phyloP scores from a whole-genome alignment of 345 rosid genomes.

The Acer saccharum region DNA sequence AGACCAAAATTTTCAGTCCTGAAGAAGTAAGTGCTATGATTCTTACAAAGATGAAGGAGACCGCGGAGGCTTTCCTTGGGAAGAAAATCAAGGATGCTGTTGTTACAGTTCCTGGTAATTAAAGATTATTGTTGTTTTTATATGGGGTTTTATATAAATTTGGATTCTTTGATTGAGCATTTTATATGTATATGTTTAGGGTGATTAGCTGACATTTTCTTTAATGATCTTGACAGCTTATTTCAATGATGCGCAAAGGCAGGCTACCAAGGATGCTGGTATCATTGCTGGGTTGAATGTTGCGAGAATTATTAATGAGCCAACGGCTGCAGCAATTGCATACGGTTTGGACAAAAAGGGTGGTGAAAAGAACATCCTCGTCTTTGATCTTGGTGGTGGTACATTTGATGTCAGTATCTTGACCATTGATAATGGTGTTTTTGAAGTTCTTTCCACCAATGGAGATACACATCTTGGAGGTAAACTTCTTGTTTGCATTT shows the following conservation, averaged over 20 bases:
- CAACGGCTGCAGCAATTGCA: conserved; percentile 34
- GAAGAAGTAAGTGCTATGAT: conserved; percentile 37
- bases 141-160: conserved; percentile 1
- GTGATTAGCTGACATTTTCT: background rate
- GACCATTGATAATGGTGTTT: conserved; percentile 33
- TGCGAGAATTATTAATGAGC: conserved; percentile 30
- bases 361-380: conserved; percentile 32
- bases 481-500: background rate
- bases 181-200: background rate
- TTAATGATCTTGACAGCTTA: conserved; percentile 12
- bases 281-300: conserved; percentile 27
- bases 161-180: too few species aligned
- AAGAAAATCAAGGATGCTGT: conserved; percentile 42
- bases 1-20: conserved; percentile 33
- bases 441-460: conserved; percentile 28
- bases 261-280: conserved; percentile 32
- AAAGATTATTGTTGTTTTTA: background rate
- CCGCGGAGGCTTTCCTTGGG: conserved; percentile 35
- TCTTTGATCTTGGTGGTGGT: conserved; percentile 21
- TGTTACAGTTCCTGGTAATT: conserved; percentile 32
- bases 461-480: conserved; percentile 36
- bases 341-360: conserved; percentile 32
- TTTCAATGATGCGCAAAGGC: conserved; percentile 35
- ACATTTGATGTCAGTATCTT: conserved; percentile 30
- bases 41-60: conserved; percentile 33